These are phyloP conservation scores for Cruciata laevipes DNA, from an alignment of 257 asterid species.

Conservation along the genomic window DNA sequence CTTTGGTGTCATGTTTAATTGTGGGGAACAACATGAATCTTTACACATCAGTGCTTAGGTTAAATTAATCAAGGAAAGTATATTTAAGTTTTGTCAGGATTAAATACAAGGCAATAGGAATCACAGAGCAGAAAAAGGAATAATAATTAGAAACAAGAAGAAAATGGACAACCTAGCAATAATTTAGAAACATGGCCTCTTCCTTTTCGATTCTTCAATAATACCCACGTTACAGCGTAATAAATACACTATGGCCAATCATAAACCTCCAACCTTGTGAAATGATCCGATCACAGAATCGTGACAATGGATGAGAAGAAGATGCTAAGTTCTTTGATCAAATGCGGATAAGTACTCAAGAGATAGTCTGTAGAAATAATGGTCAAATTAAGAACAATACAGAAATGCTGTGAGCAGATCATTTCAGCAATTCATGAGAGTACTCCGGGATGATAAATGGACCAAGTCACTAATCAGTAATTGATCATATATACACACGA, in stretches of 20 bases:
- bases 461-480: too few species aligned
- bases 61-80: not conserved
- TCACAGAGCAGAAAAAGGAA: not conserved
- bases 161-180: not conserved
- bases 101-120: not conserved
- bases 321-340: constrained; percentile 3
- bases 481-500: too few species aligned
- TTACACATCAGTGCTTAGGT: not conserved
- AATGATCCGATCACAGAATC: constrained; percentile 15
- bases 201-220: constrained; percentile 16
- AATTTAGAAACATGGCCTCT: too few species aligned
- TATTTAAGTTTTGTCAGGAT: too few species aligned
- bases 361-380: too few species aligned
- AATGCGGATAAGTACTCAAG: too few species aligned
- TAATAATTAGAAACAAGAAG: not conserved
- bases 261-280: constrained; percentile 17
- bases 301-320: constrained; percentile 13
- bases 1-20: not conserved
- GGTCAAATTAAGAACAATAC: too few species aligned
- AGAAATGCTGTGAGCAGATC: too few species aligned
- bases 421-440: too few species aligned
- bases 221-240: constrained; percentile 12
- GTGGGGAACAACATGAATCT: constrained; percentile 6
- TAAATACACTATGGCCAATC: not conserved
- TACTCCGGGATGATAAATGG: too few species aligned